Evolutionary conservation across 2,329 filamentous ascomycete genomes (phyloP).

Genomic region (Cryphonectria naterciae): DNA sequence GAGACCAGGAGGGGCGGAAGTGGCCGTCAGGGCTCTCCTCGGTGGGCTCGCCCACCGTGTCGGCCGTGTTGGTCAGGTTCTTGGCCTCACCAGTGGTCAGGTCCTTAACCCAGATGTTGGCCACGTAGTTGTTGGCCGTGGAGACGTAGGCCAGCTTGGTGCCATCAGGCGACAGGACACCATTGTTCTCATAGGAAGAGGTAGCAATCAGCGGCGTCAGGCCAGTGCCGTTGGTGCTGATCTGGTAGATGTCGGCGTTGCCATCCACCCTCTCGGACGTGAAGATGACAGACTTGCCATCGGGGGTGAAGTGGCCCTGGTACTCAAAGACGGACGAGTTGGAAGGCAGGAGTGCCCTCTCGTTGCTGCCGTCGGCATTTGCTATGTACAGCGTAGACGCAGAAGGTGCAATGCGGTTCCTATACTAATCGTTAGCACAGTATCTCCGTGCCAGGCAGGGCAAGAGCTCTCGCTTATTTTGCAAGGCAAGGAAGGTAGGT

Average conservation of each 20-base stretch:
- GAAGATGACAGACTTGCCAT: conserved; percentile 45
- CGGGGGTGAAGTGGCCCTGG: conserved; percentile 44
- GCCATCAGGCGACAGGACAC: conserved; percentile 44
- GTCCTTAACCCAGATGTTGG: conserved; percentile 47
- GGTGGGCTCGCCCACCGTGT: conserved; percentile 26
- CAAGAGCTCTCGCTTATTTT: too few relatives aligned
- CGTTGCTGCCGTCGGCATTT: conserved; percentile 45
- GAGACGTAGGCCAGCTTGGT: conserved; percentile 45
- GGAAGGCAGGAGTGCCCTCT: conserved; percentile 39
- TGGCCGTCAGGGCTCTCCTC: conserved; percentile 38
- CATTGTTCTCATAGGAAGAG: conserved; percentile 43
- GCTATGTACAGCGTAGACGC: conserved; percentile 36
- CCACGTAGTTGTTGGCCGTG: conserved; percentile 40
- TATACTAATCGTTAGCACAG: conserved; percentile 11
- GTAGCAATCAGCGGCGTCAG: conserved; percentile 41
- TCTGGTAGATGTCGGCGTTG: conserved; percentile 46
- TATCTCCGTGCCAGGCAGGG: not conserved
- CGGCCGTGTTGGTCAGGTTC: conserved; percentile 43
- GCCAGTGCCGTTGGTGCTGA: conserved; percentile 40
- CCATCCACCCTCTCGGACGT: conserved; percentile 47
- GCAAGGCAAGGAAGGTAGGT: too few relatives aligned
- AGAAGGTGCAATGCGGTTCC: conserved; percentile 33
- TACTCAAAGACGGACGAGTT: conserved; percentile 41
- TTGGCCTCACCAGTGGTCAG: conserved; percentile 37
- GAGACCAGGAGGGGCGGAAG: conserved; percentile 46